Base-by-base conservation (phyloP, 1,139 yeast species). In the Torulaspora globosa region DNA sequence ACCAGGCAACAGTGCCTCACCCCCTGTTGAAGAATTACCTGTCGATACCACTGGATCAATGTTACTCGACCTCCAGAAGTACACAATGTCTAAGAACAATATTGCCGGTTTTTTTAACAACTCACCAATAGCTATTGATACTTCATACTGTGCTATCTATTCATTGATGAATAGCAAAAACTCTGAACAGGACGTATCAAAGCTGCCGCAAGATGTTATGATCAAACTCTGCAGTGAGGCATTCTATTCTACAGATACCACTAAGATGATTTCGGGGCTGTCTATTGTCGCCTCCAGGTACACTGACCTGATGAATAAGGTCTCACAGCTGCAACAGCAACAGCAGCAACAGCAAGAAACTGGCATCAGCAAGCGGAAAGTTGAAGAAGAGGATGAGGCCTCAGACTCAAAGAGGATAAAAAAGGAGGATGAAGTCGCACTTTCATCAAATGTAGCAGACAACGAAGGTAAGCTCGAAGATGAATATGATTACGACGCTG, bases 221-320 rank as follows among this genome's bases (percentile, higher is more conserved):
- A 74, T 58, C 76, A 28, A 75, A 78, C 38, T 82, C 83, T 74
- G 86, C 84, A 16, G 70, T 80, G 47, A 76, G 79, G 35, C 89
- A 84, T 2, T 72, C 84, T 57, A 71, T 72, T 41, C 74, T 74
- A 79, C 80, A 0, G 76, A 78, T 44, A 70, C 74, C 0, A 70
- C 71, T 8, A 76, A 73, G 50, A 70, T 92, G 37, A 70, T 79
- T n/a, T 78, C 80, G 50, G 94, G 87, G 0, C 69, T 88, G 49
- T 78, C 79, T 15, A 79, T 87, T 42, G 78, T 87, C 3, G 72
- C 80, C 30, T 78, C 82, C 11, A 73, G 97, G 48, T 80, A 81
- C 49, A 65, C 72, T 8, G 72, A 66, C 44, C 57, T 74, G 23
- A 63, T 66, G 46, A 64, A 64, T 24, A 66, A 65, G 41, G 57